phyloP scores from a whole-genome alignment of 257 asterid genomes.

The Ajuga chamaepitys region DNA sequence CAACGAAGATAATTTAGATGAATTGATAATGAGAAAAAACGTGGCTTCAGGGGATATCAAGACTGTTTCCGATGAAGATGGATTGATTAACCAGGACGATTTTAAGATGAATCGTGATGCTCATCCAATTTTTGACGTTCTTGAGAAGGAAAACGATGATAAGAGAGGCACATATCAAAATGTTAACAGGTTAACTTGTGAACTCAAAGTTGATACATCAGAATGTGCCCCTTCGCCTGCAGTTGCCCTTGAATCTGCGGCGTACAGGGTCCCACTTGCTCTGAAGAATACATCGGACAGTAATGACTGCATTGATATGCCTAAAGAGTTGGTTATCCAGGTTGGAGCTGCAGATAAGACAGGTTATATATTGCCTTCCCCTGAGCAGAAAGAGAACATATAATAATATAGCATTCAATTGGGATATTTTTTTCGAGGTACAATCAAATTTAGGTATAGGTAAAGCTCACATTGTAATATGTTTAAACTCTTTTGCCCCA shows the following conservation, averaged over 20 bases:
- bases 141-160: conserved; percentile 25
- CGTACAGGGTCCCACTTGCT: conserved; percentile 37
- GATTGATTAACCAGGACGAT: conserved; percentile 16
- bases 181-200: conserved; percentile 13
- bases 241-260: conserved; percentile 13
- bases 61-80: background rate
- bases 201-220: conserved; percentile 11
- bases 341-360: conserved; percentile 17
- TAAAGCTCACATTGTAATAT: background rate
- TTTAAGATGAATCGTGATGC: conserved; percentile 7
- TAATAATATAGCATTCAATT: background rate
- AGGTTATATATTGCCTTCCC: conserved; percentile 16
- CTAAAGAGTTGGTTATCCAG: conserved; percentile 16
- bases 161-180: conserved; percentile 3
- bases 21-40: no score
- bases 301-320: conserved; percentile 16
- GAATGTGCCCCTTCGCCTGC: conserved; percentile 4
- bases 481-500: background rate
- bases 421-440: conserved; percentile 2
- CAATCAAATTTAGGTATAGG: background rate
- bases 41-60: no score
- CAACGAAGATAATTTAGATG: no score
- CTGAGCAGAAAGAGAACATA: conserved; percentile 33
- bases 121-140: conserved; percentile 4
- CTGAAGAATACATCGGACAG: conserved; percentile 19